Conservation (phyloP, 805 yeast genomes). For the Nakazawaea laoshanensis region DNA sequence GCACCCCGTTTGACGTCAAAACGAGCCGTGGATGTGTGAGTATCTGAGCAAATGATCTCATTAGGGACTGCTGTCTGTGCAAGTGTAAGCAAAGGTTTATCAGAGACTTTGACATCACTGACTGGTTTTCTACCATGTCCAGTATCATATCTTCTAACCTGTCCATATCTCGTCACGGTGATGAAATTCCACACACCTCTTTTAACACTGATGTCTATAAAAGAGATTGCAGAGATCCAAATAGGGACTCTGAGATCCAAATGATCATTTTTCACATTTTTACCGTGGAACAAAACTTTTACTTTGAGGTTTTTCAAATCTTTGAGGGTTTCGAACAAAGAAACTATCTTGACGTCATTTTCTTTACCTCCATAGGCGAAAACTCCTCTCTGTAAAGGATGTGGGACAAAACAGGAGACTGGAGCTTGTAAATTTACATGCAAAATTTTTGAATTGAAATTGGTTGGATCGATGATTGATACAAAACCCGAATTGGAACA, state of each 20-base stretch:
- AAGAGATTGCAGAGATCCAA: constrained; percentile 57
- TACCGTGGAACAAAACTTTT: constrained; percentile 52
- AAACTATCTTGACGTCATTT: constrained; percentile 50
- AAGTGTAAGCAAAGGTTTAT: constrained; percentile 42
- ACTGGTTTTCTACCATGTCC: constrained; percentile 61
- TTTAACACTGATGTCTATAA: constrained; percentile 24
- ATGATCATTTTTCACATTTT: constrained; percentile 74
- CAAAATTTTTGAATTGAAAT: constrained; percentile 12
- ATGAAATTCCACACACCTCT: constrained; percentile 39
- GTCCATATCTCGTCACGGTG: constrained; percentile 69
- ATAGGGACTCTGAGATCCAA: constrained; percentile 78
- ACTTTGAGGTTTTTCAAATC: constrained; percentile 15
- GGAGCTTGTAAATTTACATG: constrained; percentile 33
- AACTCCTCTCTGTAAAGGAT: constrained; percentile 38
- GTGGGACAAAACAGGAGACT: constrained; percentile 36
- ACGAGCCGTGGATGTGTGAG: constrained; percentile 55
- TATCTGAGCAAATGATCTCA: constrained; percentile 62
- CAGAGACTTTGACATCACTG: constrained; percentile 42
- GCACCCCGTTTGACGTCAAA: constrained; percentile 42
- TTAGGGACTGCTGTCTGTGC: constrained; percentile 25
- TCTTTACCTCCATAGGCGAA: constrained; percentile 88
- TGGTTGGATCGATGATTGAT: constrained; percentile 17
- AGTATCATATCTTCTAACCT: constrained; percentile 67
- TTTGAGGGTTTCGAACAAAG: constrained; percentile 21
- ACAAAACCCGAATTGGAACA: constrained; percentile 25